Percentiles rank a stretch among this genome's conserved stretches.
Conservation (phyloP, 176 grass and related monocot genomes). For the Thinopyrum elongatum region DNA sequence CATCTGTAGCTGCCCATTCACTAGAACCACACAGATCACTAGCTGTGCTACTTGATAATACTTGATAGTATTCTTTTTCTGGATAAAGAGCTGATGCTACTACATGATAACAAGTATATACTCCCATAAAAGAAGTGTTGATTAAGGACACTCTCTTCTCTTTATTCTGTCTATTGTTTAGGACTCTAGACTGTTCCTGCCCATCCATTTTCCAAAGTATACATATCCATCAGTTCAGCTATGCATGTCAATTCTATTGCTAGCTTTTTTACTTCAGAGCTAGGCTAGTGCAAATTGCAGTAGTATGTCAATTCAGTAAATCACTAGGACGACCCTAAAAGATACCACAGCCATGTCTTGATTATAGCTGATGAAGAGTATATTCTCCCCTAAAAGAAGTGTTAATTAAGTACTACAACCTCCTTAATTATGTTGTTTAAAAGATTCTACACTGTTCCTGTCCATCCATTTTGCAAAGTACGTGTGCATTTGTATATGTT, state of each 20-base stretch:
- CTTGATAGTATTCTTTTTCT: too few relatives aligned
- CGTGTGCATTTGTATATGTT: not conserved
- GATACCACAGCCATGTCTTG: not conserved
- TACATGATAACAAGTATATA: not conserved
- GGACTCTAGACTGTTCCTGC: not conserved
- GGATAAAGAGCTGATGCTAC: not conserved
- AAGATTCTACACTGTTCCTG: not conserved
- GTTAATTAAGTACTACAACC: not conserved
- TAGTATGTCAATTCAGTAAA: not conserved
- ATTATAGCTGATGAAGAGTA: not conserved
- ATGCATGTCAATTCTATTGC: too few relatives aligned
- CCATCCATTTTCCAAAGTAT: constrained; percentile 32
- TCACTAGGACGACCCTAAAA: not conserved
- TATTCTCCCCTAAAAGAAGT: not conserved
- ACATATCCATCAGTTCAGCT: too few relatives aligned
- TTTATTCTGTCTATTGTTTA: constrained; percentile 18
- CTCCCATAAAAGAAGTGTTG: not conserved
- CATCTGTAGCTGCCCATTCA: not conserved
- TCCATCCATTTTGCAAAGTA: constrained; percentile 15
- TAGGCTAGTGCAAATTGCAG: not conserved
- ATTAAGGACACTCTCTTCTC: not conserved
- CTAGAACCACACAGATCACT: not conserved
- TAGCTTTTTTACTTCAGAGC: too few relatives aligned
- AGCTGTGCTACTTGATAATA: not conserved
- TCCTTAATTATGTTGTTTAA: not conserved